Base-by-base conservation (phyloP, 2,329 filamentous ascomycete genomes). In the Didymella arachidicola region DNA sequence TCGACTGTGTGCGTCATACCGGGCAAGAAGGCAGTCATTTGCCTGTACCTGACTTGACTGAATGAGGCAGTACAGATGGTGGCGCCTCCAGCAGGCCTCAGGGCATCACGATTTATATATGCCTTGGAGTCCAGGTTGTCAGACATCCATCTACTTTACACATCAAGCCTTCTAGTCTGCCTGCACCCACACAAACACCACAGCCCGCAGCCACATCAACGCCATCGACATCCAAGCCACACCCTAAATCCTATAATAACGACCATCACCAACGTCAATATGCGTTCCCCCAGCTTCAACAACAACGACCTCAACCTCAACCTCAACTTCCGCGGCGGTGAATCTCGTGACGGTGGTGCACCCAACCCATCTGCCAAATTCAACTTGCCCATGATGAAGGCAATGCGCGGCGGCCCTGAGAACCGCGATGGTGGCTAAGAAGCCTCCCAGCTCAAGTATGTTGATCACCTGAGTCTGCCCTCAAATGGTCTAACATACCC, bases 351-450 rank as follows among this genome's bases (percentile, higher is more conserved):
- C 67, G 74, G 74, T 1, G 73, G 73, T 26, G 68, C 72, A 34
- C 72, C 71, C 11, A 68, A 68, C 52, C 69, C 64, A 61, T 56
- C 67, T 51, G 54, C 61, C 27, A 50, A 51, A 59, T 57, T 58
- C 57, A 62, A 62, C 29, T 56, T 64, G 14, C 58, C 68, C 2
- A 63, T 58, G 44, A 62, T 67, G 61, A 61, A 62, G 18, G 47
- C 51, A 19, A 70, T 58, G 62, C 58, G 53, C 26, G 55, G 38
- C 22, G 62, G 64, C 32, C 57, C 68, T 4, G 64, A 73, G 50
- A 70, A 71, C 4, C 66, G 74, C 29, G 68, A 72, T 54, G 74
- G 74, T 46, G 73, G 73, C 32, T 76, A 74, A 71, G 36, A 34
- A 8, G 26, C 45, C 46, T 6, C 12, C 46, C 50, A 46, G 26